Percentiles rank a stretch among this genome's conserved stretches.
phyloP scores from a whole-genome alignment of 345 rosid genomes.

The Psidium friedrichsthalianum region DNA sequence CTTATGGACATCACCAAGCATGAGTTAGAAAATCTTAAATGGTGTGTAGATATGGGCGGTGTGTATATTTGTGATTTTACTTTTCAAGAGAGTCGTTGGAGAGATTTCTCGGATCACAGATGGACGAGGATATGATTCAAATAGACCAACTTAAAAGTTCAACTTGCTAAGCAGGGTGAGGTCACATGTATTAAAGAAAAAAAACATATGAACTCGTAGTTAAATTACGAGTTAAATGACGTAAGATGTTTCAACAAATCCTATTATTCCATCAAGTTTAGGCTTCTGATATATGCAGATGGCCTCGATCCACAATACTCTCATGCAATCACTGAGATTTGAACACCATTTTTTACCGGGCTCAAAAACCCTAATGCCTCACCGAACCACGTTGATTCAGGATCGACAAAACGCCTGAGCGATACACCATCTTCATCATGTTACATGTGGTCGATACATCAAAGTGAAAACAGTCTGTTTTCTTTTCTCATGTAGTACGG shows the following conservation, averaged over 20 bases:
- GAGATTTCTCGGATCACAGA: not conserved
- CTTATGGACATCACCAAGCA: not conserved
- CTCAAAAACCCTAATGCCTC: not conserved
- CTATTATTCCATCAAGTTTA: not conserved
- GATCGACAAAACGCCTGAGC: not conserved
- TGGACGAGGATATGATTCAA: not conserved
- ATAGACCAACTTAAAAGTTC: not conserved
- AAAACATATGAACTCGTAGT: not conserved
- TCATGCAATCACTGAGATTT: not conserved
- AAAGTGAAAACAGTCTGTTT: not conserved
- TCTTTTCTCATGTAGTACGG: not conserved
- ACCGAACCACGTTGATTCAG: not conserved
- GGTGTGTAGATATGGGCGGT: not conserved
- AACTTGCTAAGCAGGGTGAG: rapidly evolving
- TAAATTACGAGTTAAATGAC: too few species aligned
- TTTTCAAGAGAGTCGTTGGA: not conserved
- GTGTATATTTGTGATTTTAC: not conserved
- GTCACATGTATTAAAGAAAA: rapidly evolving
- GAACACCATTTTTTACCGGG: not conserved
- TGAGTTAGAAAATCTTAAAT: not conserved
- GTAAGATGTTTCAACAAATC: not conserved
- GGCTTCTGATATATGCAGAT: not conserved
- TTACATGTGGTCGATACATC: not conserved
- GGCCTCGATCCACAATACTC: not conserved
- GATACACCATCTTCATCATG: not conserved